These are phyloP conservation scores for Pestalotiopsis sp. DNA, from an alignment of 2,329 filamentous ascomycete species.

Conservation along the genomic window DNA sequence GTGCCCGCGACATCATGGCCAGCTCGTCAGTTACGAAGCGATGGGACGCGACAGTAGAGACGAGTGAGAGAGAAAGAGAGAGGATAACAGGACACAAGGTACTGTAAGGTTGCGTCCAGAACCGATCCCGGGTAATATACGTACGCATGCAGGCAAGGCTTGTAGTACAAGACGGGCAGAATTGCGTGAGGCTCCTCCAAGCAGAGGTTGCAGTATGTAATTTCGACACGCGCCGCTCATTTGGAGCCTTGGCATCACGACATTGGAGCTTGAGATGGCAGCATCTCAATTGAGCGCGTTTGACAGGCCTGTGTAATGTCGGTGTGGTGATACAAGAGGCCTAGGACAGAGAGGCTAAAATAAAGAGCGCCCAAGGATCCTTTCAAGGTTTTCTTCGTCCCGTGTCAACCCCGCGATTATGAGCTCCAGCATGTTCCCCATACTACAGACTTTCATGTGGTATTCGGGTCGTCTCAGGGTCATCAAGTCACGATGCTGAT, in stretches of 20 bases:
- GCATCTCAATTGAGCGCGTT: neutral
- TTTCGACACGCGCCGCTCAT: neutral
- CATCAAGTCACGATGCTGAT: no score
- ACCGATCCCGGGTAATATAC: no score
- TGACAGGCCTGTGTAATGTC: constrained; percentile 8
- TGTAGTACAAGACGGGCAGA: neutral
- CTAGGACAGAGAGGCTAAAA: neutral
- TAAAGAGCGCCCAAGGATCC: neutral
- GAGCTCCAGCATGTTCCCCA: no score
- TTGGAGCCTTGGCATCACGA: constrained; percentile 11
- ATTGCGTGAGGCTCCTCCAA: neutral
- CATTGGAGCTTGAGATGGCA: constrained; percentile 6
- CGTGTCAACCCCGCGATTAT: neutral
- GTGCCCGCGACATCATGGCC: neutral
- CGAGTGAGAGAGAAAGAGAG: neutral
- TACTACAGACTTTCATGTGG: no score
- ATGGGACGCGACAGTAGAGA: neutral
- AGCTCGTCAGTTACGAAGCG: neutral
- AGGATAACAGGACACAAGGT: no score
- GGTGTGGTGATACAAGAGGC: constrained; percentile 7
- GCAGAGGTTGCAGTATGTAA: neutral
- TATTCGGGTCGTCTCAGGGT: no score
- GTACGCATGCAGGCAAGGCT: neutral
- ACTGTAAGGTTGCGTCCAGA: no score
- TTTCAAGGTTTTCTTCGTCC: neutral